Conservation (phyloP, 2,329 filamentous ascomycete species). For the Colletotrichum sp. region DNA sequence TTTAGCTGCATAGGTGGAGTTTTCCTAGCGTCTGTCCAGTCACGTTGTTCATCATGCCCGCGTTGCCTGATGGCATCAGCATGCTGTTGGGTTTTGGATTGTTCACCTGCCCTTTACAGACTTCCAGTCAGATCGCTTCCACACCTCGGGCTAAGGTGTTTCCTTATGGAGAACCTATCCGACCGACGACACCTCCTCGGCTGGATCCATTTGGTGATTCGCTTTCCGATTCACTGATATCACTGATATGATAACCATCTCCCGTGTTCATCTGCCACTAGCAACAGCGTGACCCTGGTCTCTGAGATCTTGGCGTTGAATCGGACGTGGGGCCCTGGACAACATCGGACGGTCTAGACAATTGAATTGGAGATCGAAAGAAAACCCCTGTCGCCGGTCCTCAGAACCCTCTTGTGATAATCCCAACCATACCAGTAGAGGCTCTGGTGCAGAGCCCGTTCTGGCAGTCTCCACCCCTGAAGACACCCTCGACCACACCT, state of each 20-base stretch:
- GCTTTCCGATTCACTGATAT: neutral
- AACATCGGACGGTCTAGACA: neutral
- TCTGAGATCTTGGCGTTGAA: neutral
- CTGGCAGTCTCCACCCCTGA: neutral
- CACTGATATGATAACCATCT: neutral
- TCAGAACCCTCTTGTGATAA: neutral
- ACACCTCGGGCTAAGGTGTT: neutral
- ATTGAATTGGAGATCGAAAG: neutral
- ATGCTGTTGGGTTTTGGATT: neutral
- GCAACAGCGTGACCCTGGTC: neutral
- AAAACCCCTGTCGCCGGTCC: neutral
- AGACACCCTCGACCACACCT: neutral
- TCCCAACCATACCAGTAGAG: neutral
- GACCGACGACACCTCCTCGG: neutral
- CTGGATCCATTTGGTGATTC: neutral
- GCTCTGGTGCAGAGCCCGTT: neutral
- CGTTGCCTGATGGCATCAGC: neutral
- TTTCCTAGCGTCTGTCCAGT: neutral
- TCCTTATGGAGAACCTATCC: neutral
- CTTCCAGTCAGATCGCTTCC: neutral
- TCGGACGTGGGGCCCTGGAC: neutral
- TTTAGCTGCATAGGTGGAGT: neutral
- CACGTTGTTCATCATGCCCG: neutral
- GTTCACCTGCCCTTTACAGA: constrained; percentile 5
- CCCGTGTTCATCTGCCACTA: neutral